Evolutionary conservation across 805 yeast species (phyloP), one percentile per base, ranked within the genome.

Genomic region (Lipomyces orientalis): DNA sequence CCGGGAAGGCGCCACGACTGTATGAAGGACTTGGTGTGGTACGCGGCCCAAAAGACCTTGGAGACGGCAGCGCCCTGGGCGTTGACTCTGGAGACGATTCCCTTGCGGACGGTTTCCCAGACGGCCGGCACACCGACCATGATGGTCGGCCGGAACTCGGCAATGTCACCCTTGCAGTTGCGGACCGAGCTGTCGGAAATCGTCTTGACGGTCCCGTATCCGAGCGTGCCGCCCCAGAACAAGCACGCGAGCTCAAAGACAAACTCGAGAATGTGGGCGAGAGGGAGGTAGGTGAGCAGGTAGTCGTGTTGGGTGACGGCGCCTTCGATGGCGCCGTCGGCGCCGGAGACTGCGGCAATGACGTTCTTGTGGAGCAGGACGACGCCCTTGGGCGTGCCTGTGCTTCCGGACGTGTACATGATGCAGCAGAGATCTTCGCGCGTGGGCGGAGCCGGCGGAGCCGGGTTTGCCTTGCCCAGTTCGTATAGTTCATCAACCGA

Each of bases 61-160:
- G 92, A 97, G 39, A 85, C 84, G 31, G 88, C 73, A 16, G 86
- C 74, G 19, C 97, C 90, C 75, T 84, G 83, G 75, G 87, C 85
- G 72, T 83, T 82, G 72, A 95, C 86, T 81, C 93, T 93, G 64
- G 86, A 86, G 66, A 91, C 69, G 67, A 95, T 90, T 67, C 99
- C 99, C 83, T 95, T 95, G 79, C 93, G 90, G 69, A 95, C 91
- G 51, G 90, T 85, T 83, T 95, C 99, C 97, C 97, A 95, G 62
- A 95, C 98, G 4, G 98, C 97, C 19, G 98, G 98, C 65, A 95
- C 99, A 79, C 97, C 99, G 72, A 93, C 97, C 97, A 95, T 90
- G 73, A 93, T 80, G 4, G 97, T 90, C 67, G 99, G 99, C 78
- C 87, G 84, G 80, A 93, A 90, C 76, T 90, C 90, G 65, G 84